Evolutionary conservation across 306 rosid genomes (phyloP), one percentile per base, ranked within the genome.

Genomic region (Castanospermum australe): DNA sequence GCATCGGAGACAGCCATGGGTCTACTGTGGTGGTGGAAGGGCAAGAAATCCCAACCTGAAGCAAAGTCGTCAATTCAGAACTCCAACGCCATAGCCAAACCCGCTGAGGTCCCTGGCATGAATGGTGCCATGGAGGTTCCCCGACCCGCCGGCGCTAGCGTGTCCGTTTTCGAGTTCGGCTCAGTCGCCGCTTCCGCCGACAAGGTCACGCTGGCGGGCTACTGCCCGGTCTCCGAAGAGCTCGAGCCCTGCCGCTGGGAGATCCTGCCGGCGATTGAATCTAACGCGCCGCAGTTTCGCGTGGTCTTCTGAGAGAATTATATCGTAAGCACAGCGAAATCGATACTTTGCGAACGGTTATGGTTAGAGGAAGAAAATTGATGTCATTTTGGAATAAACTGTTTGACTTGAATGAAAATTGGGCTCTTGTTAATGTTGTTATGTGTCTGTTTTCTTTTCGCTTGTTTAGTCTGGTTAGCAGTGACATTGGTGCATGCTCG

Each of bases 201-300:
- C 77, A 91, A 82, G 83, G 98, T 95, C 56, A 92, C 98, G 0
- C 93, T 95, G 18, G 92, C 97, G 14, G 99, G 99, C 1, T 91
- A 83, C 71, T 95, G 99, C 79, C 93, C 99, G 7, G 98, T 95
- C 76, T 92, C 99, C 63, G 99, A 95, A 39, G 98, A 95, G 3
- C 96, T 95, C 64, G 96, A 95, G 76, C 99, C 99, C 11, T 95
- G 99, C 90, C 97, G 97, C 47, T 95, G 99, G 98, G 98, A 92
- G 87, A 87, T 95, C 60, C 79, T 90, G 33, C 93, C 99, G 12
- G 97, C 99, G 1, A 22, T 73, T 76, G 90, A 77, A 59, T 77
- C 97, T 39, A 92, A 91, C 55, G 96, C 97, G 2, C 99, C 99
- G 0, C 99, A 91, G 87, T 95, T 95, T 63, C 98, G 97, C 69